Percentiles rank a stretch among this genome's conserved stretches.
Conservation (phyloP, 495 filamentous ascomycete species). For the Neurospora intermedia region DNA sequence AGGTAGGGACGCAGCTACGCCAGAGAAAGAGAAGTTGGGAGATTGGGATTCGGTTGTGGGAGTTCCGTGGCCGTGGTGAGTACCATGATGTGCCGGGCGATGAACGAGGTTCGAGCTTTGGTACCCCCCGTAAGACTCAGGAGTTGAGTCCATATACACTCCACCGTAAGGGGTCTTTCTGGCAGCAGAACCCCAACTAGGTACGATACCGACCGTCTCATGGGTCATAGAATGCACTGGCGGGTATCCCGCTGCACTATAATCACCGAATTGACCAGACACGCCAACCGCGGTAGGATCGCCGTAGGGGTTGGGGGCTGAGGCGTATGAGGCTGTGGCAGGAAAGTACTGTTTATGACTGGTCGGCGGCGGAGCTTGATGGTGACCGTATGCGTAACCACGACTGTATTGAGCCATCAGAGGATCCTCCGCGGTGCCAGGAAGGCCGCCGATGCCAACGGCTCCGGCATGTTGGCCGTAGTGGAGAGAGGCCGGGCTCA, state of each 20-base stretch:
- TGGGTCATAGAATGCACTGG: conserved; percentile 14
- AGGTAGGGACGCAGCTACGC: conserved; percentile 30
- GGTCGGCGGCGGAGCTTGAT: not conserved
- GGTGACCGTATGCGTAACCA: not conserved
- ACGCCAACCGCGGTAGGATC: not conserved
- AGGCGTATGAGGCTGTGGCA: not conserved
- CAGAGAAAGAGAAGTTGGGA: conserved; percentile 26
- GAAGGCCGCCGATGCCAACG: not conserved
- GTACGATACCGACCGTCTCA: conserved; percentile 23
- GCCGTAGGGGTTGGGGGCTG: not conserved
- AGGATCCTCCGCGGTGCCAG: not conserved
- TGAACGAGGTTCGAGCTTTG: conserved; percentile 21
- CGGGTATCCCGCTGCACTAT: not conserved
- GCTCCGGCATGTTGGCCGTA: not conserved
- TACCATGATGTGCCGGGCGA: conserved; percentile 21
- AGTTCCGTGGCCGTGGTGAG: not conserved
- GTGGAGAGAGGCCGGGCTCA: not conserved
- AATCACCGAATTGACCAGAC: not conserved
- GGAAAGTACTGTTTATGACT: not conserved
- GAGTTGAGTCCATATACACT: conserved; percentile 24
- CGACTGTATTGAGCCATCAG: not conserved
- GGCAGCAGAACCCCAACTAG: conserved; percentile 17
- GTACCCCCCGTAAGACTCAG: conserved; percentile 19
- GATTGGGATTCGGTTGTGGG: conserved; percentile 19
- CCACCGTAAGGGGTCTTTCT: conserved; percentile 15